Conservation (phyloP, 164 flowering plant species). For the Magnolia sinica region DNA sequence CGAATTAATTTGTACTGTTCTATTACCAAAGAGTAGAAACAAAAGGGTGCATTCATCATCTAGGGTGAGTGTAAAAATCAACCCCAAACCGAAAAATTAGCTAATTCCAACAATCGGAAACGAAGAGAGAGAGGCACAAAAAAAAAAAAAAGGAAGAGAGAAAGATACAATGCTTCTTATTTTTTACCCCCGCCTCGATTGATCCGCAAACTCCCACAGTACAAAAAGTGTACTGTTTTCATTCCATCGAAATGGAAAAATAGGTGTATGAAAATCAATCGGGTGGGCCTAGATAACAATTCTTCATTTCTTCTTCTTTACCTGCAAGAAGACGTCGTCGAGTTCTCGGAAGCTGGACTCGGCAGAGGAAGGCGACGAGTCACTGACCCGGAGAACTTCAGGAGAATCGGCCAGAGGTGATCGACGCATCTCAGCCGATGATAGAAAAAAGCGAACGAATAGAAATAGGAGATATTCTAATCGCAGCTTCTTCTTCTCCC, state of each 20-base stretch:
- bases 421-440: slow-evolving; percentile 1
- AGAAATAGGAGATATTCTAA: not conserved
- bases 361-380: slow-evolving; percentile 27
- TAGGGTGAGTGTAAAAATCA: no score
- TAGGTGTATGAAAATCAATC: not conserved
- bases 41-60: no score
- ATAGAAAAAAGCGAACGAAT: not conserved
- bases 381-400: slow-evolving; percentile 16
- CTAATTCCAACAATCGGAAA: no score
- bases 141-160: no score
- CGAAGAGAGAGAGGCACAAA: no score
- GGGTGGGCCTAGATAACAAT: not conserved
- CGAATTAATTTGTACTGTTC: not conserved
- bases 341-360: slow-evolving; percentile 55
- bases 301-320: slow-evolving; percentile 5
- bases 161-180: no score
- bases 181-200: not conserved
- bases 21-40: no score
- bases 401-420: slow-evolving; percentile 3
- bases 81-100: no score
- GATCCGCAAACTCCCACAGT: not conserved
- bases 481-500: not conserved
- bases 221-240: not conserved
- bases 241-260: not conserved
- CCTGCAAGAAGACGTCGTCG: slow-evolving; percentile 72